These are phyloP conservation scores for Mortierella sp. DNA, from an alignment of 371 early-diverging fungal genomes.

Conservation along the genomic window DNA sequence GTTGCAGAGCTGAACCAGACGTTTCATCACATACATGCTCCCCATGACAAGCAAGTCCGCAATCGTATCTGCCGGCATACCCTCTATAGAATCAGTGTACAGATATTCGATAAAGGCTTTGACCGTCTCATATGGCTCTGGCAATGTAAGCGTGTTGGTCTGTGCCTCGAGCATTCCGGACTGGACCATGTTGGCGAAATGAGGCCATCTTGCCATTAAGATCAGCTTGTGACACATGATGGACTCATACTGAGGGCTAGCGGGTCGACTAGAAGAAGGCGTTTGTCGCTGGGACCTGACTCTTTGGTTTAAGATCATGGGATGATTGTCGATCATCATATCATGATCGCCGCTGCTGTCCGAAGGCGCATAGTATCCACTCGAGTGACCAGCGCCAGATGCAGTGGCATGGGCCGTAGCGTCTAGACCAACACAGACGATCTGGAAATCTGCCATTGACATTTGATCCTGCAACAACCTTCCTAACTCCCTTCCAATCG, in stretches of 20 bases:
- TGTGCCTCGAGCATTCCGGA: slow-evolving; percentile 66
- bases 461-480: slow-evolving; percentile 57
- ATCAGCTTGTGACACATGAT: slow-evolving; percentile 58
- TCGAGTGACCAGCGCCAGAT: slow-evolving; percentile 3
- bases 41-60: slow-evolving; percentile 74
- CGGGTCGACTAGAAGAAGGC: slow-evolving; percentile 36
- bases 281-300: slow-evolving; percentile 28
- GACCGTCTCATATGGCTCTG: slow-evolving; percentile 63
- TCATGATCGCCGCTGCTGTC: slow-evolving; percentile 41
- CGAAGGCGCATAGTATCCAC: slow-evolving; percentile 33
- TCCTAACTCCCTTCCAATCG: slow-evolving; percentile 65
- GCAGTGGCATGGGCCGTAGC: slow-evolving; percentile 16
- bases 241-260: slow-evolving; percentile 42
- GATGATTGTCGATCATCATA: slow-evolving; percentile 47
- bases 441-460: slow-evolving; percentile 66
- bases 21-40: slow-evolving; percentile 65
- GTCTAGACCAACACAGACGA: slow-evolving; percentile 58
- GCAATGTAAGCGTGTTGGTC: slow-evolving; percentile 57
- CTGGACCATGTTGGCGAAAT: slow-evolving; percentile 64
- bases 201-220: slow-evolving; percentile 73
- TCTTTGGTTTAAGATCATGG: slow-evolving; percentile 21
- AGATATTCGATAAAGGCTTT: slow-evolving; percentile 66
- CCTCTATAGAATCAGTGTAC: slow-evolving; percentile 70
- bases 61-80: slow-evolving; percentile 54
- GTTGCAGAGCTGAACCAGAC: slow-evolving; percentile 66